Base-by-base conservation (phyloP, 2,329 filamentous ascomycete species). In the Talaromyces albobiverticillius region DNA sequence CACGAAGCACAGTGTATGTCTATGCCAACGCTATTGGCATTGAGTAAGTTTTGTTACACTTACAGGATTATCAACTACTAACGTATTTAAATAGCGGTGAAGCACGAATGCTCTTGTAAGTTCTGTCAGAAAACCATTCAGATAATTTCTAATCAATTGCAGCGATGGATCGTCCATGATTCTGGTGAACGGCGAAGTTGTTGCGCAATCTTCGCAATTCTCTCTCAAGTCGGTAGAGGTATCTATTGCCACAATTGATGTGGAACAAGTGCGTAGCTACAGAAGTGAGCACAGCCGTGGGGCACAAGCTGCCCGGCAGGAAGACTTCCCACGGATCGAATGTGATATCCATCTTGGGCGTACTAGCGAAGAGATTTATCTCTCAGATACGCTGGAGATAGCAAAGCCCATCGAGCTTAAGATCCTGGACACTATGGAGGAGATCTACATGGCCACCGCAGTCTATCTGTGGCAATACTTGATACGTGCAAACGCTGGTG, bases 201-300 rank as follows among this genome's bases (percentile, higher is more conserved):
- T 68, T 25, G 62, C 64, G 14, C 65, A 66, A 55, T 62, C 63
- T 1, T 57, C 57, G 14, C 65, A 68, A 41, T 67, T 68, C 54
- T 57, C 57, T 38, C 49, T 59, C 38, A 59, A 78, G 32, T 80
- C 84, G 38, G 83, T 87, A 14, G 84, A 88, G 59, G 82, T 87
- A 6, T 69, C 84, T 8, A 80, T 77, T 4, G 85, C 85, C 1
- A 86, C 83, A 0, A 74, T 87, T 4, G 84, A 87, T 60, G 70
- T 88, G 1, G 88, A 91, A 59, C 84, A 89, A 61, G 86, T 93
- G 2, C 77, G 87, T 6, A 55, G 57, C 26, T 63, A 58, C 53
- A 57, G 62, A 31, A 60, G 56, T 31, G 48, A 62, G 1, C 60
- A 63, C 29, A 65, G 62, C 18, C 59, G 68, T 52, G 63, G 65